phyloP scores from a whole-genome alignment of 2,329 filamentous ascomycete species.

The Capronia coronata region DNA sequence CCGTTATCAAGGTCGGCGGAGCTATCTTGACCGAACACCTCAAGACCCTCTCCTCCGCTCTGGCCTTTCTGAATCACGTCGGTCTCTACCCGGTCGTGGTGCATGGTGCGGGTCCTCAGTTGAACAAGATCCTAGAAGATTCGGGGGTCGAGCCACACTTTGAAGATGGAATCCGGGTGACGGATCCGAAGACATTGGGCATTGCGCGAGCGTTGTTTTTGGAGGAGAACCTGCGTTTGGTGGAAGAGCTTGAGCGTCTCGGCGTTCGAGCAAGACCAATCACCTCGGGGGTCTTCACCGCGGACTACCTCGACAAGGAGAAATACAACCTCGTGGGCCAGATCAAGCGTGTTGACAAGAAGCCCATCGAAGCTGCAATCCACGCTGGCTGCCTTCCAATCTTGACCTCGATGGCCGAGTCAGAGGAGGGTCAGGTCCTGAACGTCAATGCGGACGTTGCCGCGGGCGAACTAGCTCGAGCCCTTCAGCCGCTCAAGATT shows the following conservation, averaged over 20 bases:
- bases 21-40: conserved; percentile 93
- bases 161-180: conserved; percentile 91
- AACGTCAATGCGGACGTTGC: conserved; percentile 98
- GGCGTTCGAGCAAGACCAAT: conserved; percentile 85
- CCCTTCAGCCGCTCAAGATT: conserved; percentile 89
- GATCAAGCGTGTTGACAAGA: conserved; percentile 86
- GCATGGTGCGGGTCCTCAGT: conserved; percentile 88
- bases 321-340: conserved; percentile 95
- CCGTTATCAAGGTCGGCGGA: conserved; percentile 95
- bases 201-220: conserved; percentile 89
- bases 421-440: conserved; percentile 79
- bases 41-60: conserved; percentile 78
- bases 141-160: conserved; percentile 93
- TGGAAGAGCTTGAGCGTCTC: conserved; percentile 81
- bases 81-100: conserved; percentile 92
- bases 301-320: conserved; percentile 91
- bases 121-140: conserved; percentile 83
- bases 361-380: conserved; percentile 84
- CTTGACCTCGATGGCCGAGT: conserved; percentile 93
- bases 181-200: conserved; percentile 87
- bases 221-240: conserved; percentile 88
- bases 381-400: conserved; percentile 87
- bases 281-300: conserved; percentile 80
- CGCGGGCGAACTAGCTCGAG: conserved; percentile 82
- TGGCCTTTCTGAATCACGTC: conserved; percentile 90